phyloP scores from a whole-genome alignment of 2,329 filamentous ascomycete genomes.

The Fusarium sulawesiense region DNA sequence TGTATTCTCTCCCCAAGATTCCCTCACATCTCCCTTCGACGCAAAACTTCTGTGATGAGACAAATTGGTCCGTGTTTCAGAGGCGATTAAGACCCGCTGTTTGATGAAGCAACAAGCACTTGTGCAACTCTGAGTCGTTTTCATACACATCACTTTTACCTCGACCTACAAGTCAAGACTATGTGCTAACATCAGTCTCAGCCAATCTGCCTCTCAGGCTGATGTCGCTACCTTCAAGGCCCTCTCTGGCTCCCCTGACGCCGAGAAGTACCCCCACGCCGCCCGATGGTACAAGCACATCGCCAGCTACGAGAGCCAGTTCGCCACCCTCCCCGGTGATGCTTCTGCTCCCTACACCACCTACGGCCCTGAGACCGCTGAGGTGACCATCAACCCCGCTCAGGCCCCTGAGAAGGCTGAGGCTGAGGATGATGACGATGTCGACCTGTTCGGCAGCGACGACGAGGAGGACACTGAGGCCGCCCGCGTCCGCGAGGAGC shows the following conservation, averaged over 20 bases:
- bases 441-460: slow-evolving; percentile 93
- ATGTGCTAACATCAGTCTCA: slow-evolving; percentile 47
- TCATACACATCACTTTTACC: slow-evolving; percentile 15
- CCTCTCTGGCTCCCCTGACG: slow-evolving; percentile 78
- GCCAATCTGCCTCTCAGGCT: slow-evolving; percentile 82
- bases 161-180: slow-evolving; percentile 1
- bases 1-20: slow-evolving; percentile 52
- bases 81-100: slow-evolving; percentile 90
- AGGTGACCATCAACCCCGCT: slow-evolving; percentile 85
- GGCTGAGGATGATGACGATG: slow-evolving; percentile 70
- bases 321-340: slow-evolving; percentile 90
- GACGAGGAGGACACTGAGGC: slow-evolving; percentile 94
- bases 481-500: slow-evolving; percentile 84
- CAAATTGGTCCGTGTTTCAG: slow-evolving; percentile 95
- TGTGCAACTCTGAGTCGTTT: slow-evolving; percentile 78
- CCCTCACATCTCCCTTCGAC: neutral
- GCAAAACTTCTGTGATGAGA: slow-evolving; percentile 71
- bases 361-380: slow-evolving; percentile 87
- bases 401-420: slow-evolving; percentile 66
- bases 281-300: slow-evolving; percentile 99
- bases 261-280: slow-evolving; percentile 90
- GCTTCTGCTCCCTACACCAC: slow-evolving; percentile 86
- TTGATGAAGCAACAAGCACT: slow-evolving; percentile 80
- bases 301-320: slow-evolving; percentile 90
- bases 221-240: slow-evolving; percentile 97